Evolutionary conservation across 2,329 filamentous ascomycete species (phyloP).

Genomic region (Aspergillus sp.): DNA sequence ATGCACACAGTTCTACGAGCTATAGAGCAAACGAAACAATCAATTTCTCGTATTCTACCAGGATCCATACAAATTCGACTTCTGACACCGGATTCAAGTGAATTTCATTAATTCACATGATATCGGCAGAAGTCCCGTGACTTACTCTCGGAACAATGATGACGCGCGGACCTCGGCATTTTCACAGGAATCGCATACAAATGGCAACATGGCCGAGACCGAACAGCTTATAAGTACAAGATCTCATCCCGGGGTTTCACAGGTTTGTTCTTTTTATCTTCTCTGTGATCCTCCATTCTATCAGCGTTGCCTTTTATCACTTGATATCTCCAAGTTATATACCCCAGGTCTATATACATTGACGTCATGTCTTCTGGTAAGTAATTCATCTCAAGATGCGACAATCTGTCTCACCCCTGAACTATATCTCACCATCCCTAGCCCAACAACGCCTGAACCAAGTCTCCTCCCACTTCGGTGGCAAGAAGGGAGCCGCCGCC

Average conservation of each 20-base stretch:
- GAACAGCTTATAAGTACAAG: conserved; percentile 8
- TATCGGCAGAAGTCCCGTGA: conserved; percentile 19
- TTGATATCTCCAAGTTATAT: not conserved
- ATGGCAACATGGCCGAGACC: conserved; percentile 14
- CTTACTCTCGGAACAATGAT: conserved; percentile 18
- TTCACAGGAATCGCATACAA: conserved; percentile 15
- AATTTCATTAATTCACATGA: conserved; percentile 15
- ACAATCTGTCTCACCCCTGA: not conserved
- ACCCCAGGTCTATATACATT: not conserved
- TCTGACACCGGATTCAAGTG: too few relatives aligned
- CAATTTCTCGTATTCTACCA: too few relatives aligned
- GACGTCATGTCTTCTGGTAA: conserved; percentile 40
- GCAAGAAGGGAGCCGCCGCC: conserved; percentile 28
- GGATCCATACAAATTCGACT: too few relatives aligned
- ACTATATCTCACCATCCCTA: conserved; percentile 19
- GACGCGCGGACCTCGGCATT: conserved; percentile 26
- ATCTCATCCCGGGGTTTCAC: conserved; percentile 3
- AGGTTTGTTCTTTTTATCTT: conserved; percentile 2
- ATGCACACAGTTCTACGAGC: too few relatives aligned
- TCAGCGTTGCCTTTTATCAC: not conserved
- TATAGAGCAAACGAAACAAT: too few relatives aligned
- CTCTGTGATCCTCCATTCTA: conserved; percentile 2
- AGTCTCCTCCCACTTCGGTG: conserved; percentile 49
- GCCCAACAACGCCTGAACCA: conserved; percentile 55
- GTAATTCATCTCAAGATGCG: conserved; percentile 4